These are phyloP conservation scores for Gliomastix tumulicola DNA, from an alignment of 2,329 filamentous ascomycete genomes.

Conservation along the genomic window DNA sequence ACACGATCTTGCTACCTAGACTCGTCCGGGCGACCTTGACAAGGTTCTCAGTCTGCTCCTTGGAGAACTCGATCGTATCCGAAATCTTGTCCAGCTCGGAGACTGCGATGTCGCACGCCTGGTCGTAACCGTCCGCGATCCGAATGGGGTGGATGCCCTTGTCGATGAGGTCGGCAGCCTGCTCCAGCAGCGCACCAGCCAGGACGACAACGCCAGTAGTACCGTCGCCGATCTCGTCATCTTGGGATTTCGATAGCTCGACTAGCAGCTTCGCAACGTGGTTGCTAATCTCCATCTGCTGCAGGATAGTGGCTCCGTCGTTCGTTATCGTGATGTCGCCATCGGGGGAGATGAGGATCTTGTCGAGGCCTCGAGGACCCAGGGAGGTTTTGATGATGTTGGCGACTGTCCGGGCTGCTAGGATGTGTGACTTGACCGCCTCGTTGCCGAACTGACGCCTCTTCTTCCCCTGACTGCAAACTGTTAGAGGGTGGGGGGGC, in stretches of 20 bases:
- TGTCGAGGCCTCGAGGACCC: constrained; percentile 92
- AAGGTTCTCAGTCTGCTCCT: constrained; percentile 74
- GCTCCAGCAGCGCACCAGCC: constrained; percentile 88
- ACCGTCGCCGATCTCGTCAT: constrained; percentile 97
- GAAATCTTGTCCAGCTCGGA: constrained; percentile 88
- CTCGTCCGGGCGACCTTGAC: constrained; percentile 93
- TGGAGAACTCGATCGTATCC: constrained; percentile 81
- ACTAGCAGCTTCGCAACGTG: constrained; percentile 96
- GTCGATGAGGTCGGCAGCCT: constrained; percentile 96
- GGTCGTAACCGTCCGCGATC: constrained; percentile 96
- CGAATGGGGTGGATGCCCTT: constrained; percentile 99
- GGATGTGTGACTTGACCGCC: constrained; percentile 96
- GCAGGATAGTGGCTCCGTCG: constrained; percentile 94
- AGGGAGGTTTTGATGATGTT: constrained; percentile 97
- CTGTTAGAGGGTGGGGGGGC: constrained; percentile 10
- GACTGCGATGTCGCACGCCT: constrained; percentile 94
- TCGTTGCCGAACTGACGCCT: constrained; percentile 95
- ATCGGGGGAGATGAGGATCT: constrained; percentile 97
- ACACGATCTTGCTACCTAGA: constrained; percentile 97
- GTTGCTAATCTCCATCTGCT: constrained; percentile 98
- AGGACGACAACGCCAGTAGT: constrained; percentile 97
- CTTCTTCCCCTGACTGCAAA: constrained; percentile 83
- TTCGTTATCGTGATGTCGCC: constrained; percentile 99
- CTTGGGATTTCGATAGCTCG: constrained; percentile 95
- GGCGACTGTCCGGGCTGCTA: constrained; percentile 90